Conservation (phyloP, 1,284 basidiomycete genomes). For the Heterobasidion occidentale region DNA sequence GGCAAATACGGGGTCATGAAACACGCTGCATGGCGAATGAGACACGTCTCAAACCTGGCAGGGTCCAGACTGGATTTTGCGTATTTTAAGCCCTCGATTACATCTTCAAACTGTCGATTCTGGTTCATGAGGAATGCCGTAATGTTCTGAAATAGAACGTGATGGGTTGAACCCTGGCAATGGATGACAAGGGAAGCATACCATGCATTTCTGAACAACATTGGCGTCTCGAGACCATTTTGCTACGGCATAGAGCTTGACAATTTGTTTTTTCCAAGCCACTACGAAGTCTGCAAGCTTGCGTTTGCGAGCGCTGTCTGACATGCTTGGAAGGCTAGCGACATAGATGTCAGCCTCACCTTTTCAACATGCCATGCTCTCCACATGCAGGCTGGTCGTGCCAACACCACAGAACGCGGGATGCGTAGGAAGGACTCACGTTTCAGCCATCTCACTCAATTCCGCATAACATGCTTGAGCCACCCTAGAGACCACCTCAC, state of each 20-base stretch:
- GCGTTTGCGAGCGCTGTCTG: conserved; percentile 75
- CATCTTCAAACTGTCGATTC: conserved; percentile 74
- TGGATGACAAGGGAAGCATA: conserved; percentile 19
- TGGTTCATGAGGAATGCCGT: conserved; percentile 79
- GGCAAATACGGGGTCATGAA: not conserved
- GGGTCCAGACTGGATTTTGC: conserved; percentile 62
- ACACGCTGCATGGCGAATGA: not conserved
- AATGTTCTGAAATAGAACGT: conserved; percentile 50
- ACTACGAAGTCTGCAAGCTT: conserved; percentile 84
- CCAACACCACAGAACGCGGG: not conserved
- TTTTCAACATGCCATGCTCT: too few relatives aligned
- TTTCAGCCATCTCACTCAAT: conserved; percentile 78
- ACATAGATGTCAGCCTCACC: not conserved
- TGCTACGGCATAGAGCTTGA: conserved; percentile 80
- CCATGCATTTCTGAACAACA: conserved; percentile 81
- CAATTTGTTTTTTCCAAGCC: conserved; percentile 81
- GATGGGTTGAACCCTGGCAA: not conserved
- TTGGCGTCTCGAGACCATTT: conserved; percentile 80
- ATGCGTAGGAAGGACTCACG: conserved; percentile 40
- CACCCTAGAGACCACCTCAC: conserved; percentile 69
- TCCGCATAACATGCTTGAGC: conserved; percentile 79
- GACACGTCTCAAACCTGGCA: conserved; percentile 40
- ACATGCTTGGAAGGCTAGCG: conserved; percentile 72
- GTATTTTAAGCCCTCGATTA: conserved; percentile 55
- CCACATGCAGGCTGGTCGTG: too few relatives aligned